Evolutionary conservation across 257 asterid genomes (phyloP).

Genomic region (Knoxia roxburghii): DNA sequence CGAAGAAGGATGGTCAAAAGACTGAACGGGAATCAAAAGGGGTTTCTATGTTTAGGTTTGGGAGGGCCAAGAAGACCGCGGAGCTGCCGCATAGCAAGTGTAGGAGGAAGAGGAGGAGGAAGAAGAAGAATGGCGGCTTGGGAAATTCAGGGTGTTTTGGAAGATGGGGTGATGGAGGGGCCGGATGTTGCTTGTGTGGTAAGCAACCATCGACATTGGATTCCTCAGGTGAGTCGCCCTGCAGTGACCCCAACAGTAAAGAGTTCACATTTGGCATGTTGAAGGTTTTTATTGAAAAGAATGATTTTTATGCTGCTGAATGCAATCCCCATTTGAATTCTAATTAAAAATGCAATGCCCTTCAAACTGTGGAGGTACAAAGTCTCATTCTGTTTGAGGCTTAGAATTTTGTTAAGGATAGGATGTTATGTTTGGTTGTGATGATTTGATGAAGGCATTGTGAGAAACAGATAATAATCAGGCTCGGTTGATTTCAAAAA

Average conservation of each 20-base stretch:
- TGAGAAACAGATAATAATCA: background rate
- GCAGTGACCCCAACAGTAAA: slow-evolving; percentile 80
- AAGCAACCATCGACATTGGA: slow-evolving; percentile 47
- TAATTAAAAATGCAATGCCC: background rate
- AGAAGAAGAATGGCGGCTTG: slow-evolving; percentile 36
- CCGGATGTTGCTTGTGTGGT: slow-evolving; percentile 41
- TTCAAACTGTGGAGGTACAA: too few relatives aligned
- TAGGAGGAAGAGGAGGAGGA: slow-evolving; percentile 35
- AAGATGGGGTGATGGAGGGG: slow-evolving; percentile 26
- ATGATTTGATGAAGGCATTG: background rate
- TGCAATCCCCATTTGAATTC: slow-evolving; percentile 65
- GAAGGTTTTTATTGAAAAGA: slow-evolving; percentile 66
- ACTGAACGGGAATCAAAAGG: slow-evolving; percentile 33
- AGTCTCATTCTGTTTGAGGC: too few relatives aligned
- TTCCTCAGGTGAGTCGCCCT: slow-evolving; percentile 65
- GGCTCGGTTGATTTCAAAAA: background rate
- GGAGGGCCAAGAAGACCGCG: slow-evolving; percentile 38
- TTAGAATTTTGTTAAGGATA: too few relatives aligned
- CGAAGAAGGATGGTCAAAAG: slow-evolving; percentile 16
- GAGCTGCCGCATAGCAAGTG: slow-evolving; percentile 17
- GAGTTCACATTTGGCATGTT: slow-evolving; percentile 57
- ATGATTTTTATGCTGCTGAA: slow-evolving; percentile 68
- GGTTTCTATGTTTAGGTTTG: slow-evolving; percentile 29
- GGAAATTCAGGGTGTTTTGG: slow-evolving; percentile 37
- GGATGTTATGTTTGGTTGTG: too few relatives aligned